Base-by-base conservation (phyloP, 1,139 yeast genomes). In the Tardiomyces blankii region DNA sequence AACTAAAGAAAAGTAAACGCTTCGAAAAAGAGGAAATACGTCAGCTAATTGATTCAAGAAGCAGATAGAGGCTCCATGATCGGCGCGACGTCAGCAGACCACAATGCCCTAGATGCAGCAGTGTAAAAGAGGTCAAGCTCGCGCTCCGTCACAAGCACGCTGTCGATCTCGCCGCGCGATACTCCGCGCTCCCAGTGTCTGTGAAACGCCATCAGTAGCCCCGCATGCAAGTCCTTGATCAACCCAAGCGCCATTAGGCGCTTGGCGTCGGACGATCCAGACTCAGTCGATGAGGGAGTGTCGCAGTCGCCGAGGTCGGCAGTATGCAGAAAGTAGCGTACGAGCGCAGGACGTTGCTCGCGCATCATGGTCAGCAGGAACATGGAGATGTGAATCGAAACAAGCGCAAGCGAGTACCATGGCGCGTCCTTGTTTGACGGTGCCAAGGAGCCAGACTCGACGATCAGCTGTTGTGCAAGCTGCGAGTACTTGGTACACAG, bases 371-470 rank as follows among this genome's bases (percentile, higher is more conserved):
- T 51, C n/a, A 52, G 27, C n/a, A 64, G 16, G 28, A 51, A 52
- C 42, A 47, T 54, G 30, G 59, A 54, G 23, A 66, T 42, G 38
- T 64, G 65, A 40, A 66, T 66, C 5, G 68, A 62, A 2, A 64
- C 65, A 19, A 66, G 52, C 1, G 69, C 70, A 21, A 62, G 49
- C 13, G 67, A 58, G 46, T 66, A 66, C 69, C 70, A 66, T 4
- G 65, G 63, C 30, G 46, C 46, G 3, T 38, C 16, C 5, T 41
- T 18, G 1, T 41, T 39, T 11, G 32, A 44, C 2, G 43, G 47
- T 2, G 47, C 38, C n/a, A 44, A 45, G 1, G 66, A 59, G 3
- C 64, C 60, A 4, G 64, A 58, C 42, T 61, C 63, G 2, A 35
- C 38, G 30, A 58, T 45, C 2, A 62, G 38, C 18, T 40, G 40